Conservation (phyloP, 225 moss, liverwort and hornwort species). For the Anthoceros angustus region DNA sequence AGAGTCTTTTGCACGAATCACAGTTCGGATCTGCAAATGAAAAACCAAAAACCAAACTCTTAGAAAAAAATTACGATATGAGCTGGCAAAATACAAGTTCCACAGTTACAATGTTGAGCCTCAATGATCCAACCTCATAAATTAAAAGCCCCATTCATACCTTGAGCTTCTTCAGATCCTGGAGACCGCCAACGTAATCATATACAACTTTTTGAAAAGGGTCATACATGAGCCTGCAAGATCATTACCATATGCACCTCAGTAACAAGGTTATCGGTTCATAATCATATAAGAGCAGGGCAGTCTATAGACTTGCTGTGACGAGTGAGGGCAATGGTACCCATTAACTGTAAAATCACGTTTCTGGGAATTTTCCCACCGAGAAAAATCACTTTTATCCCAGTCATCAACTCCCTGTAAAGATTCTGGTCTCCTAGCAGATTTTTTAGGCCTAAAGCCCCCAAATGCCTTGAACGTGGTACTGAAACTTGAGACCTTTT, state of each 20-base stretch:
- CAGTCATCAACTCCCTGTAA: slow-evolving; percentile 70
- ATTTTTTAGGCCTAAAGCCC: slow-evolving; percentile 11
- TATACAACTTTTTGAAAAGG: slow-evolving; percentile 62
- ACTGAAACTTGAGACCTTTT: slow-evolving; percentile 88
- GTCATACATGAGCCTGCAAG: slow-evolving; percentile 94
- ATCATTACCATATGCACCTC: background rate
- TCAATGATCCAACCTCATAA: background rate
- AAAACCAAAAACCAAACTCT: slow-evolving; percentile 1
- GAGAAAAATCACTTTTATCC: slow-evolving; percentile 72
- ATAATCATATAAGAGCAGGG: background rate
- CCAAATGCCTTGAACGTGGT: slow-evolving; percentile 41
- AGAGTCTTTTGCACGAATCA: slow-evolving; percentile 70
- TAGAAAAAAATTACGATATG: background rate
- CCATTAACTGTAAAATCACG: slow-evolving; percentile 94
- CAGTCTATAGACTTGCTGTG: background rate
- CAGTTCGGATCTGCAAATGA: slow-evolving; percentile 54
- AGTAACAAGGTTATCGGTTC: background rate
- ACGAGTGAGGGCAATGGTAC: slow-evolving; percentile 20
- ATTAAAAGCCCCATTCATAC: slow-evolving; percentile 18
- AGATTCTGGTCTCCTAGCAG: slow-evolving; percentile 12
- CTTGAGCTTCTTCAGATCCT: slow-evolving; percentile 76
- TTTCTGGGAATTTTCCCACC: slow-evolving; percentile 74
- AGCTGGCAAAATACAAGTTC: slow-evolving; percentile 8
- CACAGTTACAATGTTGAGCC: background rate
- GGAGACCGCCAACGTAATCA: slow-evolving; percentile 83